Evolutionary conservation across 169 alveolate species (phyloP).

Genomic region (Eimeria brunetti): DNA sequence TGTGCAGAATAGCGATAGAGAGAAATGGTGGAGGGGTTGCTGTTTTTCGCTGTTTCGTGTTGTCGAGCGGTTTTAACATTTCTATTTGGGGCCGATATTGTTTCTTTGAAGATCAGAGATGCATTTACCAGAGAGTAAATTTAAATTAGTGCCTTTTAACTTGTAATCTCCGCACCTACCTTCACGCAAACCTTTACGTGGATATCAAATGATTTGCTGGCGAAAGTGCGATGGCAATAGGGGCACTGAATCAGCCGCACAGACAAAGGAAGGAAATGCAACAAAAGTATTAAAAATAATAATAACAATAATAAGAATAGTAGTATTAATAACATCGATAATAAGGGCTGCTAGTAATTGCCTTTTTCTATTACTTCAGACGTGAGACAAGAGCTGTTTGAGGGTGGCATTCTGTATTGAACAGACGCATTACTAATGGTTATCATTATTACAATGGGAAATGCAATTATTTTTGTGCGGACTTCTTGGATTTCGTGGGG

Average conservation of each 20-base stretch:
- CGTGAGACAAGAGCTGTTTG: neutral
- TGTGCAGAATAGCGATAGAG: neutral
- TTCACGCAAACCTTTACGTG: constrained; percentile 75
- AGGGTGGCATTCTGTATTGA: neutral
- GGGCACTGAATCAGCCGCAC: constrained; percentile 70
- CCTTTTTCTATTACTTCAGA: neutral
- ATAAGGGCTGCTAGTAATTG: neutral
- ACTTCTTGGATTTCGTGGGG: constrained; percentile 60
- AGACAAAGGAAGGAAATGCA: neutral
- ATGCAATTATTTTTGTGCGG: constrained; percentile 8
- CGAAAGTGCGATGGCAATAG: constrained; percentile 76
- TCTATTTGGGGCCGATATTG: too few relatives aligned
- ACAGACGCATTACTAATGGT: too few relatives aligned
- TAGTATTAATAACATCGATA: too few relatives aligned
- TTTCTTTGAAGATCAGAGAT: too few relatives aligned
- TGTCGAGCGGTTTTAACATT: neutral
- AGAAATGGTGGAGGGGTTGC: neutral
- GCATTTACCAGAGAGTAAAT: too few relatives aligned
- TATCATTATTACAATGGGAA: too few relatives aligned
- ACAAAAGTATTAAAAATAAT: too few relatives aligned
- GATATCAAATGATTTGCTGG: constrained; percentile 73
- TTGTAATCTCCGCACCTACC: constrained; percentile 6
- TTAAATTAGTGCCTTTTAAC: too few relatives aligned
- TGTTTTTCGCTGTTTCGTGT: neutral
- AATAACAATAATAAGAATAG: too few relatives aligned